Base-by-base conservation (phyloP, 169 alveolate species). In the Cryptosporidium ryanae region DNA sequence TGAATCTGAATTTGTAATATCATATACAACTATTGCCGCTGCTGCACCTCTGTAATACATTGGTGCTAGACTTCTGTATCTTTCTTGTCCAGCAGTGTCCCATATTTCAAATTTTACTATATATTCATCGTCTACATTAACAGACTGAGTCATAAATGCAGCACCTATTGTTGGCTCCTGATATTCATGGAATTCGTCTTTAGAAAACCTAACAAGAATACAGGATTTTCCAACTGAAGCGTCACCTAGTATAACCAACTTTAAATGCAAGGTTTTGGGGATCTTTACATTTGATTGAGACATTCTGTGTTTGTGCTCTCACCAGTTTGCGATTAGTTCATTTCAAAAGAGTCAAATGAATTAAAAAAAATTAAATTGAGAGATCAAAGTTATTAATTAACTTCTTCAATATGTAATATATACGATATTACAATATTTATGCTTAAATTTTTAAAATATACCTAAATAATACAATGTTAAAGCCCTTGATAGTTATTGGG, bases 151-250 rank as follows among this genome's bases (percentile, higher is more conserved):
- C 97, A 94, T 92, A 82, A 95, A 96, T 52, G 96, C 97, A 7
- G 97, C 98, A n/a, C 98, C 98, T 64, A 94, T 94, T n/a, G 98
- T 96, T 18, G 98, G 95, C 64, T 94, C 94, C 82, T 92, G 94
- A 84, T 91, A 93, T 81, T 94, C 96, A 68, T 93, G 90, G 82
- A 96, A 96, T 63, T 90, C 92, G 52, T 93, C 95, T 61, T 93
- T 94, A 1, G 94, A 95, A 66, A 92, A 94, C 64, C 97, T 87
- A 46, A 92, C 94, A 49, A 94, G 94, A 34, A 96, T 83, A 48
- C 97, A 92, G 34, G 97, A 94, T 90, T 96, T 96, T 2, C 98
- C 98, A 34, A 96, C 98, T 2, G 96, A 94, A 43, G 98, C 93
- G 89, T 96, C 98, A 38, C 98, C 98, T 64, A 94, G 57, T 64